Conservation (phyloP, 129 eudicot genomes). For the Chrysanthemum makinoi region DNA sequence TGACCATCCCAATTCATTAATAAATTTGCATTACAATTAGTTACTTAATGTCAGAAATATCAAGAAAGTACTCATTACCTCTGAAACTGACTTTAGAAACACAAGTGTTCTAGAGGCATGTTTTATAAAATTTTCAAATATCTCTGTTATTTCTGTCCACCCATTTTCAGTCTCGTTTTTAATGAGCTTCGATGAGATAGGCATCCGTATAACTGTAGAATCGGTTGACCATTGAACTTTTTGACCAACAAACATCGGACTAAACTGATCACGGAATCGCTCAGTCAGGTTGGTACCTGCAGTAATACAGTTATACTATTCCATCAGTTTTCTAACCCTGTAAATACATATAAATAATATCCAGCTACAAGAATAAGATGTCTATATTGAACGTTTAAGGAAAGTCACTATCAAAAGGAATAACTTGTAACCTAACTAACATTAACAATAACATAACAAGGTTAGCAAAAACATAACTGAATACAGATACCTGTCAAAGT, state of each 20-base stretch:
- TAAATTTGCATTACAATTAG: constrained; percentile 8
- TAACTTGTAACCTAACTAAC: constrained; percentile 8
- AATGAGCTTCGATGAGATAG: constrained; percentile 69
- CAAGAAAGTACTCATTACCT: constrained; percentile 49
- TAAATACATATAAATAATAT: too few relatives aligned
- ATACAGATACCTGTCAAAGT: constrained; percentile 64
- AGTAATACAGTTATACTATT: background rate
- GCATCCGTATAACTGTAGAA: constrained; percentile 83
- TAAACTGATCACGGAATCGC: constrained; percentile 88
- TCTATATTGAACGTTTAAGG: too few relatives aligned
- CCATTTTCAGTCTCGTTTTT: constrained; percentile 54
- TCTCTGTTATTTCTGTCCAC: constrained; percentile 41
- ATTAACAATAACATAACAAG: constrained; percentile 10
- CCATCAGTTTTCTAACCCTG: too few relatives aligned
- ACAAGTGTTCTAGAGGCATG: constrained; percentile 77
- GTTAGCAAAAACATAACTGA: constrained; percentile 19
- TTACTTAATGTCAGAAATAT: constrained; percentile 16
- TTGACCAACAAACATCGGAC: constrained; percentile 75
- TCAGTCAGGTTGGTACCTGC: constrained; percentile 85
- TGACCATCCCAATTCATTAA: constrained; percentile 9
- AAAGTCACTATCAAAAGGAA: background rate
- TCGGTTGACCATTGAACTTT: constrained; percentile 71
- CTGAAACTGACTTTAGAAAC: constrained; percentile 80
- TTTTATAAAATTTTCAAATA: constrained; percentile 67
- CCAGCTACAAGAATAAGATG: too few relatives aligned